Evolutionary conservation across 2,329 filamentous ascomycete genomes (phyloP).

Genomic region (Penicillium aurantiogriseum): DNA sequence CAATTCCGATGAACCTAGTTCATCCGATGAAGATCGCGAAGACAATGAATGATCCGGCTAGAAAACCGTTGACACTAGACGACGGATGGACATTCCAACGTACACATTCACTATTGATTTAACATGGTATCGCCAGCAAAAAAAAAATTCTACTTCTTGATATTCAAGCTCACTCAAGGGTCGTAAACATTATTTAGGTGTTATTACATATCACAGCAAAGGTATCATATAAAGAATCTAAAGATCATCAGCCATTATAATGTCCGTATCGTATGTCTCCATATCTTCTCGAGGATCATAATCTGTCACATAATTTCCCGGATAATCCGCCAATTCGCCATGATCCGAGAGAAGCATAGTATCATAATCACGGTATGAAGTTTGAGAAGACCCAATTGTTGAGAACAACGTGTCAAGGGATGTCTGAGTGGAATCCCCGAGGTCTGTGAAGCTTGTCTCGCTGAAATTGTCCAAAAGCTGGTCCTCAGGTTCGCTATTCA

Average conservation of each 20-base stretch:
- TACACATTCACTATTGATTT: neutral
- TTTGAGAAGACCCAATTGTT: neutral
- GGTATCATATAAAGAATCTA: neutral
- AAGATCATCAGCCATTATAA: conserved; percentile 1
- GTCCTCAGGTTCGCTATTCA: conserved; percentile 5
- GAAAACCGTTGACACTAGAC: too few species aligned
- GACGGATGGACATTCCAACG: too few species aligned
- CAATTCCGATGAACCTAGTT: too few species aligned
- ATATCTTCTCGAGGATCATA: neutral
- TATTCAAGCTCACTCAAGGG: neutral
- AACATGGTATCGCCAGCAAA: neutral
- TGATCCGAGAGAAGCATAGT: neutral
- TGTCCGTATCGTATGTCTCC: neutral
- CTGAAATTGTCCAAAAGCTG: conserved; percentile 11
- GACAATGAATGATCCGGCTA: too few species aligned
- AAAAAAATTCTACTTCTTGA: neutral
- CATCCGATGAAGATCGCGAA: too few species aligned
- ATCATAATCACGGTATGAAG: neutral
- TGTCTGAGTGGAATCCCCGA: conserved; percentile 12
- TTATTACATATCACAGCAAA: neutral
- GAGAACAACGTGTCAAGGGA: conserved; percentile 3
- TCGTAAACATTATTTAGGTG: neutral
- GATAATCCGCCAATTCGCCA: neutral
- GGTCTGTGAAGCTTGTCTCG: conserved; percentile 14
- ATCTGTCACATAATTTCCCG: neutral